Evolutionary conservation across 129 eudicot species (phyloP).

Genomic region (Flaveria robusta): DNA sequence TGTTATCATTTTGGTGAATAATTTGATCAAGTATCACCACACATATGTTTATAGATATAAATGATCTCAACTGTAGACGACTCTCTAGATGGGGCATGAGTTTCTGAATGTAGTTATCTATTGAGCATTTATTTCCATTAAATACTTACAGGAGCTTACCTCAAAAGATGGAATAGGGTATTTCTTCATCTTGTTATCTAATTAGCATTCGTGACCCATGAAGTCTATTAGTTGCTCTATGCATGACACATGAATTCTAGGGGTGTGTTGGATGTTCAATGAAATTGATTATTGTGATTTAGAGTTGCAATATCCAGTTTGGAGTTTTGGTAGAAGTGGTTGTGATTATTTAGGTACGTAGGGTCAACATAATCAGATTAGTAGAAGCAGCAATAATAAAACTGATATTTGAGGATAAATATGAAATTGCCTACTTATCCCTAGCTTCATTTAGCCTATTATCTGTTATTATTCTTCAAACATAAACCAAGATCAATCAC

Average conservation of each 20-base stretch:
- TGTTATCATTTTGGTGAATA: background rate
- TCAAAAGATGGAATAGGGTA: background rate
- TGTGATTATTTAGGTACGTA: background rate
- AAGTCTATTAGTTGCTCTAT: background rate
- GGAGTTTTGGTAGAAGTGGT: background rate
- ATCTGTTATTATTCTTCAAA: background rate
- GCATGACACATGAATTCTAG: background rate
- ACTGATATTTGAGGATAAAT: constrained; percentile 6
- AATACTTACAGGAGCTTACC: background rate
- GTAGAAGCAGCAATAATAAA: background rate
- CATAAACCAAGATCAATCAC: constrained; percentile 11
- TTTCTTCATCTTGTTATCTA: background rate
- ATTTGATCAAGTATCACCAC: background rate
- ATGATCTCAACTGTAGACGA: background rate
- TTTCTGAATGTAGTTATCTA: background rate
- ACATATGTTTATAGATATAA: constrained; percentile 1
- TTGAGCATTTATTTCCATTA: background rate
- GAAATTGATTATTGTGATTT: background rate
- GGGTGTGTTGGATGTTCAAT: background rate
- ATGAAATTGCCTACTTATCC: background rate
- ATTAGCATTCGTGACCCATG: background rate
- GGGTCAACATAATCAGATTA: background rate
- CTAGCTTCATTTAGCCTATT: background rate
- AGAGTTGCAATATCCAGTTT: background rate
- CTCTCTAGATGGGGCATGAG: background rate